phyloP scores from a whole-genome alignment of 345 rosid genomes.

The Lepidium didymum region DNA sequence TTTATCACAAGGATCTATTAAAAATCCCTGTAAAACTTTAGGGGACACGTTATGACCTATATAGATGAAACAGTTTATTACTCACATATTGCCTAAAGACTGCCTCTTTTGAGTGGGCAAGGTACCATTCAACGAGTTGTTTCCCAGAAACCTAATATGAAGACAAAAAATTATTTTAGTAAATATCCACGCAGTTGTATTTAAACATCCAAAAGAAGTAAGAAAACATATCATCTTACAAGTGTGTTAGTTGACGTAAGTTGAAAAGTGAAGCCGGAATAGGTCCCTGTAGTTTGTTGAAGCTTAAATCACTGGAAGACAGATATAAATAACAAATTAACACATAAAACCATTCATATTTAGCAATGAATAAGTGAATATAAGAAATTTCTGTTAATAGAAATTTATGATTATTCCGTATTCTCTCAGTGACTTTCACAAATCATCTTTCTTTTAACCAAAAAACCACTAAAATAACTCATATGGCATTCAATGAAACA shows the following conservation, averaged over 20 bases:
- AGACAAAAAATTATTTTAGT: constrained; percentile 1
- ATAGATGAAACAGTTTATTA: not conserved
- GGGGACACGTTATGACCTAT: not conserved
- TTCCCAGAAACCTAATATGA: constrained; percentile 46
- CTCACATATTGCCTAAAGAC: constrained; percentile 62
- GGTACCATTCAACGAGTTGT: constrained; percentile 40
- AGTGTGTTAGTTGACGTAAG: constrained; percentile 27
- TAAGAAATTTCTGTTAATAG: not conserved
- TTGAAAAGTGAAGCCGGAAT: constrained; percentile 29
- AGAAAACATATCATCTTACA: constrained; percentile 41
- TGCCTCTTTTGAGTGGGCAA: too few relatives aligned
- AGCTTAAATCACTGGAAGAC: constrained; percentile 30
- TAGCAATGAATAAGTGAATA: not conserved
- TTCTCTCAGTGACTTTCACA: not conserved
- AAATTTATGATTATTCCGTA: not conserved
- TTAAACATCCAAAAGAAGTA: not conserved
- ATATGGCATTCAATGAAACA: not conserved
- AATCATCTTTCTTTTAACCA: not conserved
- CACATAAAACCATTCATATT: not conserved
- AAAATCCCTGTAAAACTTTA: not conserved
- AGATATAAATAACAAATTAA: not conserved
- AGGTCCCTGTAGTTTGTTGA: constrained; percentile 29
- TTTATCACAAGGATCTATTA: not conserved
- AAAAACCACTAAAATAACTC: not conserved
- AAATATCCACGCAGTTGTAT: not conserved